phyloP scores from a whole-genome alignment of 2,329 filamentous ascomycete species.

The Thelonectria discophora region DNA sequence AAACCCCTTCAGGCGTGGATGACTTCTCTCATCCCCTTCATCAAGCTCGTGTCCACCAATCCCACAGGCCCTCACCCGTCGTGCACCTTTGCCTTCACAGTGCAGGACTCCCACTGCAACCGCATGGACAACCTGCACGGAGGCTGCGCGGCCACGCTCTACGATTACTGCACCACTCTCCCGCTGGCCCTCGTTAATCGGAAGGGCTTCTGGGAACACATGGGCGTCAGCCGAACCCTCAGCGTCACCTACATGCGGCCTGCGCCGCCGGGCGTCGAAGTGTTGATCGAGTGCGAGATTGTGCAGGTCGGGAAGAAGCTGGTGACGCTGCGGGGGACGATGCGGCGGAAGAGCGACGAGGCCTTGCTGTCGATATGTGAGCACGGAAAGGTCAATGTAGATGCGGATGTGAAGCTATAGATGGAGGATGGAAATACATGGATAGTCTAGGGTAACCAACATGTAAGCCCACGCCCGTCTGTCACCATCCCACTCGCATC shows the following conservation, averaged over 20 bases:
- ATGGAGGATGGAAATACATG: no score
- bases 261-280: constrained; percentile 58
- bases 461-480: not conserved
- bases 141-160: constrained; percentile 71
- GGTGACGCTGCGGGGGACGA: constrained; percentile 61
- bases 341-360: constrained; percentile 63
- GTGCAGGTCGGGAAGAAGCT: constrained; percentile 66
- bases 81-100: constrained; percentile 58
- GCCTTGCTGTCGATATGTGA: constrained; percentile 66
- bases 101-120: constrained; percentile 63
- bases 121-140: constrained; percentile 65
- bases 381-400: constrained; percentile 71
- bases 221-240: constrained; percentile 73
- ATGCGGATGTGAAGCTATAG: constrained; percentile 51
- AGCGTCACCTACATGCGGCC: constrained; percentile 74
- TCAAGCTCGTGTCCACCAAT: constrained; percentile 50
- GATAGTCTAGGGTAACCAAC: constrained; percentile 10
- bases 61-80: constrained; percentile 48
- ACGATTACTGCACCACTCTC: constrained; percentile 71
- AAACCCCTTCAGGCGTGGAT: constrained; percentile 55
- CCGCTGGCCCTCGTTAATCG: constrained; percentile 64
- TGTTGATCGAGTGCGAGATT: constrained; percentile 65
- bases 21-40: constrained; percentile 50
- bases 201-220: constrained; percentile 67
- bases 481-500: not conserved